Percentiles rank a stretch among this genome's conserved stretches.
These are phyloP conservation scores for Candida tropicalis DNA, from an alignment of 1,139 yeast genomes.

Conservation along the genomic window DNA sequence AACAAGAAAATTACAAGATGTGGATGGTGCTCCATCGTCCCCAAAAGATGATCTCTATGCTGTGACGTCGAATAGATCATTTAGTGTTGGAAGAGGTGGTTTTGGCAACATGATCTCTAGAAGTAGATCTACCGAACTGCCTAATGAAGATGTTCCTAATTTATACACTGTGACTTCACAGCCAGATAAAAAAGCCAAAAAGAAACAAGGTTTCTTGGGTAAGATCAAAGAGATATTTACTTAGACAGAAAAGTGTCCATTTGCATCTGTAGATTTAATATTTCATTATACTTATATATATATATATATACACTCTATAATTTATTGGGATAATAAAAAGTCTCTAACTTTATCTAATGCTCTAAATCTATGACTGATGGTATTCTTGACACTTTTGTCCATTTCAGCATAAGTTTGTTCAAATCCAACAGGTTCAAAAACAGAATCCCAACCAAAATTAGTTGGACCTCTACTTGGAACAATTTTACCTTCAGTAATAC, in stretches of 20 bases:
- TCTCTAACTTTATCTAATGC: constrained; percentile 76
- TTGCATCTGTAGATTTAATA: not conserved
- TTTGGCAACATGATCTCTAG: constrained; percentile 47
- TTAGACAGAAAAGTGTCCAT: constrained; percentile 15
- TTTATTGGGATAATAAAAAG: constrained; percentile 39
- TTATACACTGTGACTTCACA: constrained; percentile 31
- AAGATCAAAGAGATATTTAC: constrained; percentile 35
- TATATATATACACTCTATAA: not conserved
- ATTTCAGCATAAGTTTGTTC: constrained; percentile 88
- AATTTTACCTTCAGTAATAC: constrained; percentile 77
- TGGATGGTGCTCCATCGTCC: constrained; percentile 37
- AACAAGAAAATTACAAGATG: constrained; percentile 72
- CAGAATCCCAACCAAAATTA: constrained; percentile 93
- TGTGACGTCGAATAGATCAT: constrained; percentile 41
- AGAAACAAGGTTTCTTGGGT: constrained; percentile 32
- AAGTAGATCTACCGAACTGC: constrained; percentile 13
- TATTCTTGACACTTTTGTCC: constrained; percentile 73
- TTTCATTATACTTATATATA: not conserved
- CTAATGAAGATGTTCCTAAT: constrained; percentile 15
- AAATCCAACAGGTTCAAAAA: constrained; percentile 77
- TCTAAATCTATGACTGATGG: constrained; percentile 81
- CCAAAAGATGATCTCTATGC: constrained; percentile 35
- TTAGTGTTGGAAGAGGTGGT: constrained; percentile 51
- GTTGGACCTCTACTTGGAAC: constrained; percentile 78
- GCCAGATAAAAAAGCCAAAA: constrained; percentile 21